Evolutionary conservation across 2,329 filamentous ascomycete genomes (phyloP), one percentile per base, ranked within the genome.

Genomic region (Trichophaea hybrida): DNA sequence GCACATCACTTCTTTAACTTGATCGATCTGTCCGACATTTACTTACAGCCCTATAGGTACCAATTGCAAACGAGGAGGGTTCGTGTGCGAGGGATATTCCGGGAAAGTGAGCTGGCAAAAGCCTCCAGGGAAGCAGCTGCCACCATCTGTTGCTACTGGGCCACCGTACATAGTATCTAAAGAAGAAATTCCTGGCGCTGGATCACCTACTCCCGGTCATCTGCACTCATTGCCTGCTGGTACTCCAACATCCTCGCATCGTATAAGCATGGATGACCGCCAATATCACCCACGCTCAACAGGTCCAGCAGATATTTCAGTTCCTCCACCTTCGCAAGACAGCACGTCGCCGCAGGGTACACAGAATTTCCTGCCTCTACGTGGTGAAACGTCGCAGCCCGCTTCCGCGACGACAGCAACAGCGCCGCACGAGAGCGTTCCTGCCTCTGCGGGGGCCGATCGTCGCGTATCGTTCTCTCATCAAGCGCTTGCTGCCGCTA

Each of bases 11-110:
- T 49, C 44, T 49, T 49, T 49, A 24, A 24, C 24, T 53, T 58
- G n/a, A 38, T 55, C 52, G 53, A 32, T 40, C 56, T 58, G 35
- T 56, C 10, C 57, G 34, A 52, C 33, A 53, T 53, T 49, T 54
- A 56, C 48, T 51, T 13, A 51, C 48, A 51, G n/a, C 33, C 7
- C 46, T 24, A 57, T 64, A 91, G 86, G 86, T 74, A 86, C 84
- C 70, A 97, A 98, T 69, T 98, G 93, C 73, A 78, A 86, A 59
- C 85, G 88, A 62, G 91, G 93, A 49, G 88, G 87, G 13, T 97
- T 97, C 71, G 76, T 87, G 37, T 98, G 93, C 71, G 85, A 88
- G 67, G 93, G 93, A 55, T 98, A 98, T 73, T 86, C 86, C 58
- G 83, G 86, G 67, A 81, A 88, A 68, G 82, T 83, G 46, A 78